Base-by-base conservation (phyloP, 495 filamentous ascomycete species). In the Xylaria flabelliformis region DNA sequence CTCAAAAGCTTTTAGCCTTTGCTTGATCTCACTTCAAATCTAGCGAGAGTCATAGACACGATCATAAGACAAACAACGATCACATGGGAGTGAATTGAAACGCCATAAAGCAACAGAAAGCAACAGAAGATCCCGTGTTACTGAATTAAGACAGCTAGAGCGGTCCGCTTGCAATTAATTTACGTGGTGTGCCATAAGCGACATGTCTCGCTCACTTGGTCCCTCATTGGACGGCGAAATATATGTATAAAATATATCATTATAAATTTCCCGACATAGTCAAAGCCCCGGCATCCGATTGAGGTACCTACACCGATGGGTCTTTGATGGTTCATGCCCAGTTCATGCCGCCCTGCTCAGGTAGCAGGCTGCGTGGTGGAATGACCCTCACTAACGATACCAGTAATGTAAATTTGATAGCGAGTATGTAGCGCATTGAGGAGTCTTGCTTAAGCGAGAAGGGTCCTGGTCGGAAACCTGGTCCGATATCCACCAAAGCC, bases 81-180 rank as follows among this genome's bases (percentile, higher is more conserved):
- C 8, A 62, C 36, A 12, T 6, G 19, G n/a, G 26, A 9, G 6
- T 50, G 32, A 13, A 46, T 26, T 21, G 63, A 34, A 65, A 65
- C 44, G 26, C 24, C 26, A 66, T 66, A 2, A 50, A 65, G 44
- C 29, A 51, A 51, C 32, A 66, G 15, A 51, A 51, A 65, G 63
- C 63, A 65, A 66, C 46, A 39, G 17, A 51, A 51, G 64, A 19
- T 53, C 64, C 9, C 64, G 64, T 66, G 64, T 36, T 36, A 53
- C 39, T 9, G 29, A 32, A 9, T 39, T 66, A 4, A 39, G 29
- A 65, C 24, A 65, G 51, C 4, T 26, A 44, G 39, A 34, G 63
- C 29, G 44, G 26, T 17, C 44, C 44, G 44, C 36, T 29, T 42
- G 13, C 21, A 46, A 64, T 29, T 10, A 64, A 64, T 17, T 1